Base-by-base conservation (phyloP, 2,329 filamentous ascomycete species). In the Xylariaceae sp. region DNA sequence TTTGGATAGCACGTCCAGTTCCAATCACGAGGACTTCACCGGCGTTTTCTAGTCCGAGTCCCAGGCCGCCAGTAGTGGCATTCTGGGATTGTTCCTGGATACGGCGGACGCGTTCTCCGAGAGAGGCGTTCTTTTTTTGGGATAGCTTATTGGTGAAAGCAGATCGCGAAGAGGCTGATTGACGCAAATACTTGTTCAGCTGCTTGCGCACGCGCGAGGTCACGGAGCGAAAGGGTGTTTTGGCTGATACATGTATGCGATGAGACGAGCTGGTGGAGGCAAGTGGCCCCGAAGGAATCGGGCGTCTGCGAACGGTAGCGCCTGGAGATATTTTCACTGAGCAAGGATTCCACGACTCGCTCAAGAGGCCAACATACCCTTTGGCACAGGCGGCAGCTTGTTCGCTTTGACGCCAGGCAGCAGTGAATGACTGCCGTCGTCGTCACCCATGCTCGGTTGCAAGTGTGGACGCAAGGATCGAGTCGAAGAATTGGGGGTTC, bases 191-290 rank as follows among this genome's bases (percentile, higher is more conserved):
- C 36, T 78, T 74, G 42, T 80, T 74, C 3, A 91, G 80, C 1
- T 84, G 77, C 55, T 82, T 82, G 56, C 82, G 80, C 13, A 85
- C 79, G 47, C 86, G 84, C 63, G 83, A 83, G 12, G 88, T 77
- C 4, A 81, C 76, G 10, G 85, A 80, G 70, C 89, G 80, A 73
- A 89, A 88, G 6, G 85, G 83, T 0, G 86, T 84, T 36, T 75
- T 75, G 39, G 80, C 71, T 36, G 81, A 83, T 53, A 91, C 75
- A 72, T 89, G 89, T 68, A 91, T 75, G 56, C 80, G 67, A 50
- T 61, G 58, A 7, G 68, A 62, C 30, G 67, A 58, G 61, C 41
- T 63, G 34, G 62, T 65, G 45, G 74, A 72, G 18, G 76, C 47
- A 6, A 54, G 74, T 13, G 69, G 65, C n/a, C 74, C 72, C 10